Percentiles rank a stretch among this genome's conserved stretches.
These are phyloP conservation scores for Cryptococcus sp. DNA, from an alignment of 1,284 basidiomycete genomes.

Conservation along the genomic window DNA sequence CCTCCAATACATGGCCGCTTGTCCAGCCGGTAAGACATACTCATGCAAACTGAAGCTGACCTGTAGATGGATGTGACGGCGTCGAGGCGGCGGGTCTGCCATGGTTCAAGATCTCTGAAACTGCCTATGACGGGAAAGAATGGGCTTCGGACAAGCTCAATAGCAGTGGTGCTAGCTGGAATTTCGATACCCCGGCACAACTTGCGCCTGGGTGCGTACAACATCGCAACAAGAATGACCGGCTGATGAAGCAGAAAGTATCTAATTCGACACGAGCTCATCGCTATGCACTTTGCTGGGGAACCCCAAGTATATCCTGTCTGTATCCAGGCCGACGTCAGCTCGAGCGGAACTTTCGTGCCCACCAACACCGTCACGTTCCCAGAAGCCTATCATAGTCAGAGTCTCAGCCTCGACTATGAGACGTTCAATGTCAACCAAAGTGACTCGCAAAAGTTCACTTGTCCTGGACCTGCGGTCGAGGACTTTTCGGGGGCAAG, in stretches of 20 bases:
- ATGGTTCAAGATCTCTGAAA: conserved; percentile 32
- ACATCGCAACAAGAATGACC: neutral
- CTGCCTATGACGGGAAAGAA: conserved; percentile 9
- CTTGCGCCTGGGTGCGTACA: conserved; percentile 10
- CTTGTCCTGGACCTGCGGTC: no score
- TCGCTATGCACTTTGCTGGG: conserved; percentile 20
- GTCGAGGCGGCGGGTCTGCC: conserved; percentile 17
- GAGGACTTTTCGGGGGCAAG: no score
- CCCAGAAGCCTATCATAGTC: conserved; percentile 17
- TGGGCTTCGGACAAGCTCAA: conserved; percentile 20
- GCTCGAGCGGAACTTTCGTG: conserved; percentile 16
- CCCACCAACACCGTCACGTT: conserved; percentile 19
- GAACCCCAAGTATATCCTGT: conserved; percentile 29
- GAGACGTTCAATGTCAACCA: no score
- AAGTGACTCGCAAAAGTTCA: no score
- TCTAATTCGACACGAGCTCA: conserved; percentile 23
- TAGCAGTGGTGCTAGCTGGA: conserved; percentile 8
- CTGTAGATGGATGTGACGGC: conserved; percentile 18
- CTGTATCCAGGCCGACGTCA: conserved; percentile 24
- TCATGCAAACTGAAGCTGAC: no score
- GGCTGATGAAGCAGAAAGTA: conserved; percentile 12
- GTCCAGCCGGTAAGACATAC: conserved; percentile 5
- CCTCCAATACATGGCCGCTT: conserved; percentile 23
- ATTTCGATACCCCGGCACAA: conserved; percentile 21
- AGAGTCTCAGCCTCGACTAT: no score